Conservation (phyloP, 306 rosid species). For the Malus asiatica region DNA sequence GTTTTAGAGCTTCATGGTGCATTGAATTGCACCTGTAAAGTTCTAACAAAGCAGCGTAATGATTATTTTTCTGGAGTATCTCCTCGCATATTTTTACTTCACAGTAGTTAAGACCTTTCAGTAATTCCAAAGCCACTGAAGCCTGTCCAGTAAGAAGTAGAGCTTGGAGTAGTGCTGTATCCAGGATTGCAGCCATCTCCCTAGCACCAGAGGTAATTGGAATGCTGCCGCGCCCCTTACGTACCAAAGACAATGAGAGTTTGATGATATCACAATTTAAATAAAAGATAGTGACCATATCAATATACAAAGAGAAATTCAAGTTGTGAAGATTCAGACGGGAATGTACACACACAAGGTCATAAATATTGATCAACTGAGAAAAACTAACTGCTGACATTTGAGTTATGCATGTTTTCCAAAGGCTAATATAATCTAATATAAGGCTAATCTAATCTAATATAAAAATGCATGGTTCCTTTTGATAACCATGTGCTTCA, state of each 20-base stretch:
- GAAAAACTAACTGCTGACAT: neutral
- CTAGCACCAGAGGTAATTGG: constrained; percentile 72
- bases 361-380: neutral
- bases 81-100: constrained; percentile 84
- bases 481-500: neutral
- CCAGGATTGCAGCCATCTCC: constrained; percentile 89
- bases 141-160: constrained; percentile 88
- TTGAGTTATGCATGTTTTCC: neutral
- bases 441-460: neutral
- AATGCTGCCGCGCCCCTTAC: constrained; percentile 63
- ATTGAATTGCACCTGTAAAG: constrained; percentile 83
- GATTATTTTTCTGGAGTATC: constrained; percentile 60
- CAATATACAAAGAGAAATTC: neutral
- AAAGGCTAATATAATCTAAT: neutral
- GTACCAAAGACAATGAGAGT: constrained; percentile 17
- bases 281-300: neutral
- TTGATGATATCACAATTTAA: neutral
- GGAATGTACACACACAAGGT: neutral
- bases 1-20: constrained; percentile 92
- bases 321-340: neutral
- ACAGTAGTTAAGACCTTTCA: constrained; percentile 79
- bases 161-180: constrained; percentile 88
- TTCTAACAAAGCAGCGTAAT: constrained; percentile 69
- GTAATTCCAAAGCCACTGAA: constrained; percentile 59
- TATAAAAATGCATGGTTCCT: neutral